Evolutionary conservation across 1,284 basidiomycete genomes (phyloP), one percentile per base, ranked within the genome.

Genomic region (Cutaneotrichosporon arboriforme): DNA sequence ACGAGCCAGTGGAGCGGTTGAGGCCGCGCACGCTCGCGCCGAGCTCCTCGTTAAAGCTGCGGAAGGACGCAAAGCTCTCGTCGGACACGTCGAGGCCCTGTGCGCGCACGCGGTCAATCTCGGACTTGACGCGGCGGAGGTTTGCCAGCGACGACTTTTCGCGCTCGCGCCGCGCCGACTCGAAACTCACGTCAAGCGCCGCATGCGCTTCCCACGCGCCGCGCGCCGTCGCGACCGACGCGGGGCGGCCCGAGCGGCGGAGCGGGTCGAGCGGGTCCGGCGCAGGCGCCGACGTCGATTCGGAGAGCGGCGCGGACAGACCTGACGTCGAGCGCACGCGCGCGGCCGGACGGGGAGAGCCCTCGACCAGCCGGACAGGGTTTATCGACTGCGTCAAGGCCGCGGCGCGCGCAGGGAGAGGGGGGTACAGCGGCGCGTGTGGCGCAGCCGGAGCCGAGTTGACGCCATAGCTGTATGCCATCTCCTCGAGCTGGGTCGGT

Each of bases 101-200:
- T 2, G 33, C n/a, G 46, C 41, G 41, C 14, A 50, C 13, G 21
- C n/a, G 40, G 18, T 54, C 56, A 5, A 48, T 26, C 1, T 40
- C 34, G 4, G 43, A 36, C 17, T 41, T 44, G 18, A 59, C 57
- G 15, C 57, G 53, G 14, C 53, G 35, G 13, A 55, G 23, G 7
- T 23, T 40, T 8, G n/a, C 9, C 13, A 59, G 21, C 1, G 10
- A 12, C 26, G 17, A 22, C 44, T 46, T 49, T 41, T 59, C 57
- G 17, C 41, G 21, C 35, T 44, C 47, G 21, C 57, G 46, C 17
- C 57, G 50, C 31, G 37, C 45, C 18, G 33, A 39, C 37, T 47
- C 47, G 36, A 44, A 59, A 14, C 39, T 39, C 35, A 54, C 39
- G 43, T 58, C 57, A 8, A 48, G 36, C n/a, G 33, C 22, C 21